Percentiles rank a stretch among this genome's conserved stretches.
phyloP scores from a whole-genome alignment of 768 basidiomycete genomes.

The Naganishia vishniacii region DNA sequence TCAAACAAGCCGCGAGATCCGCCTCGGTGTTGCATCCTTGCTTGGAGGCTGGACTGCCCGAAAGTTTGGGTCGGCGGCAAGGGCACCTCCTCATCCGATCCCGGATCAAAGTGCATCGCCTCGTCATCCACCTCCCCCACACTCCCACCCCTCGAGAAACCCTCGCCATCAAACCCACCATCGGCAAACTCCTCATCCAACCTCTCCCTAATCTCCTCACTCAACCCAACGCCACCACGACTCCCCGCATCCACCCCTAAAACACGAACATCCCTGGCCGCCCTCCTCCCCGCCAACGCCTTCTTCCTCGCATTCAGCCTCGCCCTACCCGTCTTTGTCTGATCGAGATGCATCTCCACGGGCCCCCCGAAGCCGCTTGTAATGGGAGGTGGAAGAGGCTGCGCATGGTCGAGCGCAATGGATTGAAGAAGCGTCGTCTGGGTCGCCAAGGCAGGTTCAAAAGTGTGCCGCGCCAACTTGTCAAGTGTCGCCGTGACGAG shows the following conservation, averaged over 20 bases:
- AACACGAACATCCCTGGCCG: slow-evolving; percentile 16
- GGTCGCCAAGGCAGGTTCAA: not conserved
- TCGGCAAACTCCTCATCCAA: slow-evolving; percentile 19
- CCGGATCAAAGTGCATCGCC: not conserved
- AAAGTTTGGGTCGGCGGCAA: slow-evolving; percentile 15
- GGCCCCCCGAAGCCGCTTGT: too few relatives aligned
- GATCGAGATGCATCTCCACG: slow-evolving; percentile 12
- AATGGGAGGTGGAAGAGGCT: not conserved
- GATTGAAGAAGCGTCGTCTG: slow-evolving; percentile 22
- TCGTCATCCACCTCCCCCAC: not conserved
- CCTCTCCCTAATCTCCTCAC: slow-evolving; percentile 11
- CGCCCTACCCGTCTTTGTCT: not conserved
- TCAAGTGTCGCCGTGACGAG: slow-evolving; percentile 16
- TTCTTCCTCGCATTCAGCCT: slow-evolving; percentile 16
- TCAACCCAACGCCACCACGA: slow-evolving; percentile 7
- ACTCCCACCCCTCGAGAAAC: not conserved
- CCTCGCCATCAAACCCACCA: not conserved
- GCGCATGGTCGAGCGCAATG: slow-evolving; percentile 1
- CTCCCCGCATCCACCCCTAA: slow-evolving; percentile 15
- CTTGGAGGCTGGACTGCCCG: slow-evolving; percentile 7
- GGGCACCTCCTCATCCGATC: not conserved
- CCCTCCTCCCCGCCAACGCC: slow-evolving; percentile 8
- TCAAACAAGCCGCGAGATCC: not conserved
- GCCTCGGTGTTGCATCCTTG: not conserved
- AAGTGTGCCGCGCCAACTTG: slow-evolving; percentile 8